These are phyloP conservation scores for Cardiospermum halicacabum DNA, from an alignment of 345 rosid genomes.

Conservation along the genomic window DNA sequence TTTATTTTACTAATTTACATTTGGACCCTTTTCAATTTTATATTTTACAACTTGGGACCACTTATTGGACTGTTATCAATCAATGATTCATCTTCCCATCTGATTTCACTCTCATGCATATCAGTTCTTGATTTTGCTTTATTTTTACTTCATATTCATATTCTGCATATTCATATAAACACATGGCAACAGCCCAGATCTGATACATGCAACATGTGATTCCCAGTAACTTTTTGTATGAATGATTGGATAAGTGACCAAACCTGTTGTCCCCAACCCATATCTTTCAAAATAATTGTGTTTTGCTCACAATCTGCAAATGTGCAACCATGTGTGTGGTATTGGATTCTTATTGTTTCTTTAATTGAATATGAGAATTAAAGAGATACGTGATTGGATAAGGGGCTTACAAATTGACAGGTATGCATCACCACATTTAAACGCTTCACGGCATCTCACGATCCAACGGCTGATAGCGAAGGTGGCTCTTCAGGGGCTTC, in stretches of 20 bases:
- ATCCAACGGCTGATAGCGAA: conserved; percentile 17
- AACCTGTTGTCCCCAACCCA: neutral
- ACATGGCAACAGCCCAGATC: neutral
- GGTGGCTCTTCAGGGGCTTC: conserved; percentile 14
- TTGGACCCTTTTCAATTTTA: no score
- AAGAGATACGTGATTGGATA: neutral
- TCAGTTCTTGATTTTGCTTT: neutral
- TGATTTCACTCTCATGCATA: neutral
- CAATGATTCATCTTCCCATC: conserved; percentile 11
- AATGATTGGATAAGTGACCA: neutral
- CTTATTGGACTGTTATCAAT: conserved; percentile 16
- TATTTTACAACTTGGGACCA: conserved; percentile 11
- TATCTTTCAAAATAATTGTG: no score
- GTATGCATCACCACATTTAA: conserved; percentile 3
- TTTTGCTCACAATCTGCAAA: neutral
- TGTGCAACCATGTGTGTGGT: no score
- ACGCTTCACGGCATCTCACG: neutral
- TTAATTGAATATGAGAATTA: no score
- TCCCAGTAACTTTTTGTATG: no score
- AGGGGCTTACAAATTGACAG: conserved; percentile 1
- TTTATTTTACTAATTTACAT: no score
- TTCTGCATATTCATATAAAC: no score
- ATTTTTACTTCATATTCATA: neutral
- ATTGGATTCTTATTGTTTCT: conserved; percentile 4
- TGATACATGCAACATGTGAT: neutral